phyloP scores from a whole-genome alignment of 2,329 filamentous ascomycete species.

The Xylariaceae sp. region DNA sequence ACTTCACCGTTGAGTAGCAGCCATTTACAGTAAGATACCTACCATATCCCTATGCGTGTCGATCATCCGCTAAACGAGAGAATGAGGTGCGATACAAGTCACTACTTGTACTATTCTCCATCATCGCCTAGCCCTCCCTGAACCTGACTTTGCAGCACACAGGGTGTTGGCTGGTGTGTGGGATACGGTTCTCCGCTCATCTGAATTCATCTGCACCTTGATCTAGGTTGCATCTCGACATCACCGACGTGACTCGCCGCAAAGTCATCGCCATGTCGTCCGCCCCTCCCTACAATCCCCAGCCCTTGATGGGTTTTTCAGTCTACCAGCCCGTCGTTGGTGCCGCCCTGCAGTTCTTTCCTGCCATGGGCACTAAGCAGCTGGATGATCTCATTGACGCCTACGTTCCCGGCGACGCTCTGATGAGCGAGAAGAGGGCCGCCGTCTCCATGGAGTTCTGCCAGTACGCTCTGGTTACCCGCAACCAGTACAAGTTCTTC shows the following conservation, averaged over 20 bases:
- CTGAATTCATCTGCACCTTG: conserved; percentile 1
- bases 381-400: conserved; percentile 55
- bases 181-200: conserved; percentile 10
- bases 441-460: conserved; percentile 56
- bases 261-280: conserved; percentile 29
- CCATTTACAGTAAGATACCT: conserved; percentile 5
- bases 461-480: conserved; percentile 47
- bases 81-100: not conserved
- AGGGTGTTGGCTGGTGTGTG: conserved; percentile 18
- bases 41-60: not conserved
- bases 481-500: conserved; percentile 58
- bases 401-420: conserved; percentile 49
- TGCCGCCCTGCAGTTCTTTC: conserved; percentile 57
- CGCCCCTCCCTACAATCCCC: conserved; percentile 36
- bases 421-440: conserved; percentile 55
- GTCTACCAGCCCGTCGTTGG: conserved; percentile 55
- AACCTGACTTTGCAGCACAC: conserved; percentile 2
- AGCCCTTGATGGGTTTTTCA: conserved; percentile 48
- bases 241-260: conserved; percentile 8
- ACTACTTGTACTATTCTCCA: no score
- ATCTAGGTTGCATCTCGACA: conserved; percentile 21
- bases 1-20: not conserved
- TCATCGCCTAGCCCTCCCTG: conserved; percentile 19
- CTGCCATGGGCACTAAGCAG: conserved; percentile 58
- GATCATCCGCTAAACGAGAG: not conserved